Percentiles rank a stretch among this genome's conserved stretches.
Conservation (phyloP, 106 monocot species). For the Dioscorea zingiberensis region DNA sequence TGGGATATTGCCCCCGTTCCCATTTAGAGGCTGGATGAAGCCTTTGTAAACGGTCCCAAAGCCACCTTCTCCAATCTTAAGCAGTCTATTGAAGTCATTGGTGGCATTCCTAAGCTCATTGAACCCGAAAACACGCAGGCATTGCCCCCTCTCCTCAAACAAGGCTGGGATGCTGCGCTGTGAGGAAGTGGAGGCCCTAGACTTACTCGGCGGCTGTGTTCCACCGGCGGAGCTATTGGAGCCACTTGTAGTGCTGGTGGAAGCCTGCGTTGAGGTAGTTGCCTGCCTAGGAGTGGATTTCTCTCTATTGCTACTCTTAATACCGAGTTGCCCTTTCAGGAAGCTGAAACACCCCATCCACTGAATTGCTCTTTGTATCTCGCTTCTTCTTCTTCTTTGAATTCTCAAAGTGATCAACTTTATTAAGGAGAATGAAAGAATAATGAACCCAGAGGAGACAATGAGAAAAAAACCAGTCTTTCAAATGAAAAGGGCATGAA, state of each 20-base stretch:
- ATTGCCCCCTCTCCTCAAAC: constrained; percentile 37
- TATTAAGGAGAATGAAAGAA: no score
- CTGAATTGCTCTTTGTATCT: no score
- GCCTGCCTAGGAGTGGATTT: constrained; percentile 1
- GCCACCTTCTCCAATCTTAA: constrained; percentile 57
- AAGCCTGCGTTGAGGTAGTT: constrained; percentile 4
- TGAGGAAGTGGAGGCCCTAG: constrained; percentile 32
- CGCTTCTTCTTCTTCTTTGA: no score
- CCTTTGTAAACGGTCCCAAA: constrained; percentile 60
- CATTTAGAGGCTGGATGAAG: constrained; percentile 21
- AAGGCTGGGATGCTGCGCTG: constrained; percentile 38
- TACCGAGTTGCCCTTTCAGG: constrained; percentile 13
- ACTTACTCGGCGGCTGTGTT: constrained; percentile 30
- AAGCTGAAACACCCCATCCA: constrained; percentile 41
- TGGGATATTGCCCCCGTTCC: constrained; percentile 13
- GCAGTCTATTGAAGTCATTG: constrained; percentile 36
- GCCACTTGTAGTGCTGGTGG: constrained; percentile 15
- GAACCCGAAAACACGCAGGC: constrained; percentile 31
- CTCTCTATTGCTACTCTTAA: not conserved
- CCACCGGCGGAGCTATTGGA: constrained; percentile 17
- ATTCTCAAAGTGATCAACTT: no score
- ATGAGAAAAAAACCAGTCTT: no score
- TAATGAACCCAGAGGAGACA: no score
- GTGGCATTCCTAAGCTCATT: constrained; percentile 43
- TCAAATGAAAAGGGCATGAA: no score